These are phyloP conservation scores for Lachnellula suecica DNA, from an alignment of 2,329 filamentous ascomycete genomes.

Conservation along the genomic window DNA sequence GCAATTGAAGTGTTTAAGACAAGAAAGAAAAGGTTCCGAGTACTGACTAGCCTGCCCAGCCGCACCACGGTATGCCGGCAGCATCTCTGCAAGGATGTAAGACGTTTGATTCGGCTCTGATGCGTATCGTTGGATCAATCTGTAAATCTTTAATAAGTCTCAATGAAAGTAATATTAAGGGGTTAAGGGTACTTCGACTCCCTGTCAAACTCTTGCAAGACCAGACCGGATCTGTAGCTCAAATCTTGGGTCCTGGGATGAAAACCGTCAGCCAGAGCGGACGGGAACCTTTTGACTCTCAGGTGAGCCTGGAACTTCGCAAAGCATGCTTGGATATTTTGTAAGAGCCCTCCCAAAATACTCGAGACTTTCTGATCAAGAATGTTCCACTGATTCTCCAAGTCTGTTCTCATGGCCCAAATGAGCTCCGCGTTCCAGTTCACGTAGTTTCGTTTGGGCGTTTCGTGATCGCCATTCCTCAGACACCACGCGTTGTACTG, in stretches of 20 bases:
- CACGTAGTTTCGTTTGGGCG: too few relatives aligned
- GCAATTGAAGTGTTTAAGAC: too few relatives aligned
- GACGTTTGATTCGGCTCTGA: slow-evolving; percentile 20
- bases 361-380: slow-evolving; percentile 29
- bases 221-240: slow-evolving; percentile 4
- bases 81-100: slow-evolving; percentile 19
- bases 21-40: too few relatives aligned
- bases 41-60: neutral
- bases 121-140: slow-evolving; percentile 14
- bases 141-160: slow-evolving; percentile 6
- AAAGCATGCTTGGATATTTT: slow-evolving; percentile 8
- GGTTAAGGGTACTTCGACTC: slow-evolving; percentile 16
- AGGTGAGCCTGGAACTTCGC: slow-evolving; percentile 10
- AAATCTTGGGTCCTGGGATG: too few relatives aligned
- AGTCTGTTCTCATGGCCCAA: slow-evolving; percentile 34
- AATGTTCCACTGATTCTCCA: slow-evolving; percentile 29
- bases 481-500: too few relatives aligned
- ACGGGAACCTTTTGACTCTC: slow-evolving; percentile 13
- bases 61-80: slow-evolving; percentile 12
- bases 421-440: slow-evolving; percentile 36
- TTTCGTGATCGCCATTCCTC: too few relatives aligned
- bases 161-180: neutral
- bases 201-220: slow-evolving; percentile 12
- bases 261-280: too few relatives aligned
- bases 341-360: slow-evolving; percentile 15